phyloP scores from a whole-genome alignment of 2,329 filamentous ascomycete genomes.

The Scedosporium boydii region DNA sequence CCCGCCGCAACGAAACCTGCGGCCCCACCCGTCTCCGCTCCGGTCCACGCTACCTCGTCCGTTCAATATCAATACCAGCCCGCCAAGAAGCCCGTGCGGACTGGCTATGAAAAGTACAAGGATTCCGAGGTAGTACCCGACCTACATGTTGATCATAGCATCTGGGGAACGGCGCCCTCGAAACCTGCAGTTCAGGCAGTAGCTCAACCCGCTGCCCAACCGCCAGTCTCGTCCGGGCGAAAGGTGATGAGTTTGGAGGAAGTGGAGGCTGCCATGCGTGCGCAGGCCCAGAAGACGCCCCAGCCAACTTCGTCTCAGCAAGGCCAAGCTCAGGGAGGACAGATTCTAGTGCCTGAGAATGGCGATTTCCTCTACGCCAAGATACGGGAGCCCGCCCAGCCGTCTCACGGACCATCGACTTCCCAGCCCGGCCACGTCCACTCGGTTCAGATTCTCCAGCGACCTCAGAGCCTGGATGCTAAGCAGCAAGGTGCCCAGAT shows the following conservation, averaged over 20 bases:
- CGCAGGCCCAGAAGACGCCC: conserved; percentile 46
- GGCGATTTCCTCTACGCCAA: conserved; percentile 8
- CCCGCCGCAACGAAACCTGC: conserved; percentile 33
- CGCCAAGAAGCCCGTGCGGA: conserved; percentile 53
- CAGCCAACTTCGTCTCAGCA: conserved; percentile 9
- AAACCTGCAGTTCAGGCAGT: conserved; percentile 28
- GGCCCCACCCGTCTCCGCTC: conserved; percentile 20
- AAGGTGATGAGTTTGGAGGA: conserved; percentile 96
- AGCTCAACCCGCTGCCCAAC: conserved; percentile 16
- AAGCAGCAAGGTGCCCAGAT: conserved; percentile 19
- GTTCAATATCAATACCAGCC: conserved; percentile 15
- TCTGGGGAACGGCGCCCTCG: conserved; percentile 70
- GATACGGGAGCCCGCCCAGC: conserved; percentile 7
- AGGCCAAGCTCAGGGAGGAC: not conserved
- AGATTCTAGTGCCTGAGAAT: conserved; percentile 3
- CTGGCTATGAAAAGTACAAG: conserved; percentile 87
- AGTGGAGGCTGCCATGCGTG: conserved; percentile 86
- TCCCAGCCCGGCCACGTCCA: conserved; percentile 29
- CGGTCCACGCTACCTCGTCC: conserved; percentile 21
- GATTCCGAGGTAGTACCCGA: conserved; percentile 79
- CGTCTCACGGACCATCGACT: not conserved
- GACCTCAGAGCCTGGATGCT: conserved; percentile 33
- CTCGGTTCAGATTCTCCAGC: conserved; percentile 46
- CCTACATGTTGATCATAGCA: conserved; percentile 82
- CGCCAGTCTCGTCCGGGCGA: conserved; percentile 32